Evolutionary conservation across 1,284 basidiomycete genomes (phyloP).

Genomic region (Papiliotrema terrestris): DNA sequence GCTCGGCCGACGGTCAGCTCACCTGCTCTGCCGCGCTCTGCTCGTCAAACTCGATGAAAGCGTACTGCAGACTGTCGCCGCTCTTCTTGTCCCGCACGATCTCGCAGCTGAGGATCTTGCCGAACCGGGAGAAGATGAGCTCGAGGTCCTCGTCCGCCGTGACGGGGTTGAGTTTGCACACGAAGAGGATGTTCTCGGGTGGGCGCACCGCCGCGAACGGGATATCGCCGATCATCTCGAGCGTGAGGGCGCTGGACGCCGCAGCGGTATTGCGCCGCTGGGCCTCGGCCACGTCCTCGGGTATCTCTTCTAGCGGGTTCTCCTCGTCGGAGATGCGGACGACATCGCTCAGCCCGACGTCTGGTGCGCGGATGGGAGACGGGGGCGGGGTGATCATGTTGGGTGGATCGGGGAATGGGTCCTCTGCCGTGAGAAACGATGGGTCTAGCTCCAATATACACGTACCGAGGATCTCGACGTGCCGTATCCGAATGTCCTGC

Average conservation of each 20-base stretch:
- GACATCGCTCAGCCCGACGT: conserved; percentile 54
- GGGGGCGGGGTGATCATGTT: conserved; percentile 68
- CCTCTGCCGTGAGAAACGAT: conserved; percentile 60
- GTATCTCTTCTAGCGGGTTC: conserved; percentile 59
- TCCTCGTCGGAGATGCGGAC: conserved; percentile 87
- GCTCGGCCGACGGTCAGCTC: conserved; percentile 26
- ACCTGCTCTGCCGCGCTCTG: conserved; percentile 89
- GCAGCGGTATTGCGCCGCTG: conserved; percentile 78
- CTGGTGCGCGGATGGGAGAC: conserved; percentile 74
- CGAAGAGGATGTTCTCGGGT: conserved; percentile 97
- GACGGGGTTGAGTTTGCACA: conserved; percentile 96
- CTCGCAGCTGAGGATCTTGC: conserved; percentile 93
- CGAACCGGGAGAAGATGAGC: conserved; percentile 94
- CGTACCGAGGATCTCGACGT: conserved; percentile 85
- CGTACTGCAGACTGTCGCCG: conserved; percentile 94
- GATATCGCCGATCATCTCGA: conserved; percentile 98
- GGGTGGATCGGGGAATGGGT: conserved; percentile 85
- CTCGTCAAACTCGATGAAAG: conserved; percentile 97
- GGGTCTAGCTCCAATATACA: conserved; percentile 7
- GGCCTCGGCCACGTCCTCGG: conserved; percentile 77
- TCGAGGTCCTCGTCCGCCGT: conserved; percentile 95
- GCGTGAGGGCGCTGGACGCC: conserved; percentile 84
- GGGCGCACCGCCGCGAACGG: conserved; percentile 97
- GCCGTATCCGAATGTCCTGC: conserved; percentile 89
- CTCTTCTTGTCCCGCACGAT: conserved; percentile 94